Conservation (phyloP, 352 stramenopile species). For the Halophytophthora polymorphica region DNA sequence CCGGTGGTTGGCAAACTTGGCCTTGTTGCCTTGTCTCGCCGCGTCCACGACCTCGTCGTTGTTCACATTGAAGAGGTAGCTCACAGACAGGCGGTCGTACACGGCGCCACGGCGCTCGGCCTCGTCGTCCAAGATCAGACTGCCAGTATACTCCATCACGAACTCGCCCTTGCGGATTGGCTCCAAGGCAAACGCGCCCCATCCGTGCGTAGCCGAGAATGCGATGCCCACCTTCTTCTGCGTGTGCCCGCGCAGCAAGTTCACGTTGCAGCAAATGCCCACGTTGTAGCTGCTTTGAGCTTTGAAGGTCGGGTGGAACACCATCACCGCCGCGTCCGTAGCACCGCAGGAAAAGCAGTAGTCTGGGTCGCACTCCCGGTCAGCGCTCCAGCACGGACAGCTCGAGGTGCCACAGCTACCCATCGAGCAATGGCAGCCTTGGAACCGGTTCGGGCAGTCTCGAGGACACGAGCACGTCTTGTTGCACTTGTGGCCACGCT, state of each 20-base stretch:
- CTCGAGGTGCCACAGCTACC: slow-evolving; percentile 52
- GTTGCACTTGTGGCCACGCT: slow-evolving; percentile 52
- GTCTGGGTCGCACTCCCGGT: slow-evolving; percentile 70
- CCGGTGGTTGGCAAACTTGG: slow-evolving; percentile 90
- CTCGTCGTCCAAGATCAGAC: slow-evolving; percentile 72
- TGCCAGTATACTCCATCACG: slow-evolving; percentile 70
- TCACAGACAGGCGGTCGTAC: slow-evolving; percentile 72
- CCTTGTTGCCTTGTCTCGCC: slow-evolving; percentile 92
- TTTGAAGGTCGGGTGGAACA: slow-evolving; percentile 27
- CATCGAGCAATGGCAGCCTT: slow-evolving; percentile 57
- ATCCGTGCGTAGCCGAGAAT: slow-evolving; percentile 68
- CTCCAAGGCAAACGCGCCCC: slow-evolving; percentile 65
- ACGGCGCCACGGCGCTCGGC: slow-evolving; percentile 76
- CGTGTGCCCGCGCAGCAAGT: slow-evolving; percentile 44
- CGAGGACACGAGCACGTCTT: slow-evolving; percentile 59
- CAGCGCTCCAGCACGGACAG: slow-evolving; percentile 52
- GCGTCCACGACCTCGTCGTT: slow-evolving; percentile 91
- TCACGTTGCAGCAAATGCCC: slow-evolving; percentile 60
- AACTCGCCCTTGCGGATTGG: slow-evolving; percentile 68
- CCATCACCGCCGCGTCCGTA: slow-evolving; percentile 56
- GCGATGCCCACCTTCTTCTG: slow-evolving; percentile 65
- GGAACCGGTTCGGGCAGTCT: slow-evolving; percentile 61
- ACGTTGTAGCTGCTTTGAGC: slow-evolving; percentile 23
- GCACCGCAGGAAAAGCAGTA: slow-evolving; percentile 71
- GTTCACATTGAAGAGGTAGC: slow-evolving; percentile 93